Evolutionary conservation across 2,329 filamentous ascomycete genomes (phyloP), one percentile per base, ranked within the genome.

Genomic region (Sporothrix mexicana): DNA sequence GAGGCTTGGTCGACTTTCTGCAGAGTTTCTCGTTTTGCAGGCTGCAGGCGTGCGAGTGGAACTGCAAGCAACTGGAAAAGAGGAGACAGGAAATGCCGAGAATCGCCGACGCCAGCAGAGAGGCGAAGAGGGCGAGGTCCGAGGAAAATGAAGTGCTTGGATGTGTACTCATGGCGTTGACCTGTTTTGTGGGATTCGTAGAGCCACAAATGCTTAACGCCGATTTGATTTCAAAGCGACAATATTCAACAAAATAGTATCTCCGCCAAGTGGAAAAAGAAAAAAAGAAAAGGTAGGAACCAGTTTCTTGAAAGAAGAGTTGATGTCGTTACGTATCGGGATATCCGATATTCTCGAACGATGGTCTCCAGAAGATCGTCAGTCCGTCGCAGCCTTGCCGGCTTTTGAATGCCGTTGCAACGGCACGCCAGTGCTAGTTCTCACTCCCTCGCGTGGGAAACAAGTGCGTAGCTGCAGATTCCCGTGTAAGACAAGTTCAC

Each of bases 141-240:
- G 7, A 1, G 20, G 15, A 41, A 36, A 55, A n/a, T n/a, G n/a
- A 10, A 23, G 9, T 23, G 15, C 51, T 36, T 36, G 4, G 7
- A 6, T 4, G 51, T 20, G 51, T 53, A 53, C 51, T 9, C n/a
- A 23, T 23, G 10, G 12, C n/a, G 10, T 20, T 20, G n/a, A 23
- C 2, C 15, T 59, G 25, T 59, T 59, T 59, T 59, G 2, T 10
- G 55, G 23, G 1, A 8, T n/a, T n/a, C 3, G 7, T 5, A 5
- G 51, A 23, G 51, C 51, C 25, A 41, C 5, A 30, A 17, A n/a
- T 41, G 36, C 59, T 62, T 62, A 43, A 43, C 59, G 36, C 59
- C 36, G 59, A 13, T 43, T 62, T 62, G 59, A 62, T 62, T 62
- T 62, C 59, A 62, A 62, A 62, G 59, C 59, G 0, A 43, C 13